Conservation (phyloP, 148 eudicot species). For the Chenopodium formosanum region DNA sequence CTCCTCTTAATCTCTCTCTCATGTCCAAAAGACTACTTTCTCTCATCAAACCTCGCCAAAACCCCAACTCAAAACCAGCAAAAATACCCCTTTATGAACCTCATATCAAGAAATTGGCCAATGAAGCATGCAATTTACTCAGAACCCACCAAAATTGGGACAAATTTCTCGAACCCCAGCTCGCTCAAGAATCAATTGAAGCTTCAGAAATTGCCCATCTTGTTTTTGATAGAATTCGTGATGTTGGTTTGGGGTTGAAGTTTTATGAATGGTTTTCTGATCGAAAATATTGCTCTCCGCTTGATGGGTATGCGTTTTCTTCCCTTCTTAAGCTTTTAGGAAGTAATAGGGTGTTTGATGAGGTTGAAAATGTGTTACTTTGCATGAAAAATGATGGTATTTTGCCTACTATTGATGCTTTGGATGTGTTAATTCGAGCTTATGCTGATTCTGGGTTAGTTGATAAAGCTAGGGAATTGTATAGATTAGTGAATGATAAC, state of each 20-base stretch:
- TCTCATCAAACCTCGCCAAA: slow-evolving; percentile 66
- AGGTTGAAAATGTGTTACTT: slow-evolving; percentile 50
- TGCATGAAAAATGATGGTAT: slow-evolving; percentile 44
- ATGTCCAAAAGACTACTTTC: slow-evolving; percentile 77
- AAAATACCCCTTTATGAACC: slow-evolving; percentile 31
- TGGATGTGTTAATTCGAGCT: slow-evolving; percentile 50
- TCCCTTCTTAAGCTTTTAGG: slow-evolving; percentile 78
- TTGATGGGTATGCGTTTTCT: slow-evolving; percentile 73
- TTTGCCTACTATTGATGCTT: slow-evolving; percentile 55
- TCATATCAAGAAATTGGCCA: slow-evolving; percentile 40
- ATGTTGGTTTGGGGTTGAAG: slow-evolving; percentile 61
- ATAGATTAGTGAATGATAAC: slow-evolving; percentile 28
- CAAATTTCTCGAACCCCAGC: slow-evolving; percentile 51
- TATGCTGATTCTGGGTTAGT: slow-evolving; percentile 64
- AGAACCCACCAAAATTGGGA: slow-evolving; percentile 62
- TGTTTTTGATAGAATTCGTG: slow-evolving; percentile 70
- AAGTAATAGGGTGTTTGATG: slow-evolving; percentile 51
- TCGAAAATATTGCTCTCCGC: slow-evolving; percentile 45
- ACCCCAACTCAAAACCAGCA: slow-evolving; percentile 38
- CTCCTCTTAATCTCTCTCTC: slow-evolving; percentile 16
- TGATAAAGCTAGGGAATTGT: slow-evolving; percentile 59
- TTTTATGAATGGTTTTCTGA: slow-evolving; percentile 62
- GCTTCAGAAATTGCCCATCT: slow-evolving; percentile 71
- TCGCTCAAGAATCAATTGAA: slow-evolving; percentile 47
- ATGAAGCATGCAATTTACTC: slow-evolving; percentile 54